These are phyloP conservation scores for Saraca asoca DNA, from an alignment of 331 rosid species.

Conservation along the genomic window DNA sequence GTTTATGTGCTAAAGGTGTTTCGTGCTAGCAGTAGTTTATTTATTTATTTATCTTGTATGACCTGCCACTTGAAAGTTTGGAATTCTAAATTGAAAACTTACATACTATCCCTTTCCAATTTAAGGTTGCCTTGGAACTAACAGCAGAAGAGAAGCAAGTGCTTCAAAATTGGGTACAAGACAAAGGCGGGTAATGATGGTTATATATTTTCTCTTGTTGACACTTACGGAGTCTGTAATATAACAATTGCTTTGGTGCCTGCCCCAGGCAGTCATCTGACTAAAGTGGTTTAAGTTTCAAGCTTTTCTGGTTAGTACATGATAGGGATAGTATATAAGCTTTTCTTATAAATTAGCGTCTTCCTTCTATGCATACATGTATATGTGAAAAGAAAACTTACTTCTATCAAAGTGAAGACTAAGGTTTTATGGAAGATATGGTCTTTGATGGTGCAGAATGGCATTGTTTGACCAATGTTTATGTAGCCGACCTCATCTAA, in stretches of 20 bases:
- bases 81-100: slow-evolving; percentile 6
- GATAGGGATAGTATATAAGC: neutral
- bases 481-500: too few species aligned
- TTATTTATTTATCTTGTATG: slow-evolving; percentile 5
- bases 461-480: too few species aligned
- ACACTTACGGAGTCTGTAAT: neutral
- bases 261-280: neutral
- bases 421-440: too few species aligned
- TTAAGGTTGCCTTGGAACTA: slow-evolving; percentile 82
- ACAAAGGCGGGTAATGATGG: slow-evolving; percentile 58
- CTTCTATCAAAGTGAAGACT: slow-evolving; percentile 1
- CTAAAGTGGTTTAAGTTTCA: slow-evolving; percentile 10
- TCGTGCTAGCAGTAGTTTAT: neutral
- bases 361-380: neutral
- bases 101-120: neutral
- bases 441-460: too few species aligned
- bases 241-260: neutral
- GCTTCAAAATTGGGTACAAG: slow-evolving; percentile 53
- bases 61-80: neutral
- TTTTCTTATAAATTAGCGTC: neutral
- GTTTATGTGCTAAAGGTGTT: neutral
- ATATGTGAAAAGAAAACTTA: neutral
- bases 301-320: slow-evolving; percentile 10
- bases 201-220: neutral
- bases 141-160: slow-evolving; percentile 70